Percentiles rank a stretch among this genome's conserved stretches.
Conservation (phyloP, 306 rosid genomes). For the Glycine tomentella region DNA sequence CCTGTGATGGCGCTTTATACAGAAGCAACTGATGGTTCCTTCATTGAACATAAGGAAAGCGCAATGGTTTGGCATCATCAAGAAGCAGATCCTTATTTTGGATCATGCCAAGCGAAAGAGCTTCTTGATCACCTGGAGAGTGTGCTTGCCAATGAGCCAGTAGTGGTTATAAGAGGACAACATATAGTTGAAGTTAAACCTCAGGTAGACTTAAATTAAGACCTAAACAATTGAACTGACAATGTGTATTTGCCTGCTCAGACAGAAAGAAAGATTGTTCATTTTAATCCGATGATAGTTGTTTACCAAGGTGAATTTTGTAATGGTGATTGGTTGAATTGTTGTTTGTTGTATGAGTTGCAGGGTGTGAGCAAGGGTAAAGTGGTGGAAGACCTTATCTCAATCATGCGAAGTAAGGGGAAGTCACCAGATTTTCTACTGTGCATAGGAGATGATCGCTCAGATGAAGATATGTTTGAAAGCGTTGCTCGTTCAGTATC, state of each 20-base stretch:
- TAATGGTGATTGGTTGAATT: slow-evolving; percentile 24
- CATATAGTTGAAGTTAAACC: slow-evolving; percentile 83
- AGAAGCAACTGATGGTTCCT: slow-evolving; percentile 87
- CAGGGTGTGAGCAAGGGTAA: slow-evolving; percentile 83
- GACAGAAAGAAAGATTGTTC: not conserved
- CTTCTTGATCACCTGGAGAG: slow-evolving; percentile 81
- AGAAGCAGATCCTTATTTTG: slow-evolving; percentile 71
- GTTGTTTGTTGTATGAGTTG: slow-evolving; percentile 23
- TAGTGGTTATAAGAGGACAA: slow-evolving; percentile 74
- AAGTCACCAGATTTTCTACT: slow-evolving; percentile 71
- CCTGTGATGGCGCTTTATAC: slow-evolving; percentile 82
- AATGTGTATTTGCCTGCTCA: not conserved
- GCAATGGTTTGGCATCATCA: slow-evolving; percentile 83
- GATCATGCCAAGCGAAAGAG: slow-evolving; percentile 76
- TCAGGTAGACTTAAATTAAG: slow-evolving; percentile 55
- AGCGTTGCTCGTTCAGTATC: slow-evolving; percentile 53
- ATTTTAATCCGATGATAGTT: not conserved
- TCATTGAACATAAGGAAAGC: slow-evolving; percentile 75
- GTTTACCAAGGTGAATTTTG: not conserved
- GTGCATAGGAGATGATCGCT: slow-evolving; percentile 79
- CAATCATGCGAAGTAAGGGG: slow-evolving; percentile 55
- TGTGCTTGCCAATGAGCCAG: slow-evolving; percentile 81
- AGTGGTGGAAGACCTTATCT: slow-evolving; percentile 69
- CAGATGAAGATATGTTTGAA: slow-evolving; percentile 81
- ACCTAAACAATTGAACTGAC: not conserved